Evolutionary conservation across 306 rosid genomes (phyloP).

Genomic region (Betula pendula): DNA sequence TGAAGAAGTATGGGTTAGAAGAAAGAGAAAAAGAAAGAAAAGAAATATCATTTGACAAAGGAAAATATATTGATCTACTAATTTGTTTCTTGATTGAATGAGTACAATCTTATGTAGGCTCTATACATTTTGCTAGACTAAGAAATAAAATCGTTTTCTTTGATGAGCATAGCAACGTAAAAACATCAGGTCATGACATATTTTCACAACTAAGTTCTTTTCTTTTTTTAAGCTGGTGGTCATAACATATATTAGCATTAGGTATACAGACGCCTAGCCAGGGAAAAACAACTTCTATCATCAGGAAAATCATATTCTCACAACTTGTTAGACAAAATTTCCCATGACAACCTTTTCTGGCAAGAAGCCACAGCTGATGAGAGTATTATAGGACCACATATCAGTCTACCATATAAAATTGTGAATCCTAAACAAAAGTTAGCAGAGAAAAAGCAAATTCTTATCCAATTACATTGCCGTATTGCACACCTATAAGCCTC

Average conservation of each 20-base stretch:
- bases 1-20: slow-evolving; percentile 22
- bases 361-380: not conserved
- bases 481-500: not conserved
- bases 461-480: not conserved
- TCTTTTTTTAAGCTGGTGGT: not conserved
- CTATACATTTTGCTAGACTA: not conserved
- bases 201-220: not conserved
- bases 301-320: not conserved
- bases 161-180: not conserved
- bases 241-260: not conserved
- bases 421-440: not conserved
- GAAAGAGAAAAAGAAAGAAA: not conserved
- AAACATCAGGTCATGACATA: not conserved
- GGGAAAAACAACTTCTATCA: not conserved
- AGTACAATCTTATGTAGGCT: not conserved
- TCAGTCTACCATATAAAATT: not conserved
- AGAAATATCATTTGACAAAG: not conserved
- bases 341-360: not conserved
- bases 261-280: not conserved
- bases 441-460: not conserved
- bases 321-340: not conserved
- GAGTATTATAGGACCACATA: not conserved
- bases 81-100: not conserved
- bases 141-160: not conserved
- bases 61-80: not conserved